Conservation (phyloP, 1,139 yeast genomes). For the Nakaseomyces delphensis region DNA sequence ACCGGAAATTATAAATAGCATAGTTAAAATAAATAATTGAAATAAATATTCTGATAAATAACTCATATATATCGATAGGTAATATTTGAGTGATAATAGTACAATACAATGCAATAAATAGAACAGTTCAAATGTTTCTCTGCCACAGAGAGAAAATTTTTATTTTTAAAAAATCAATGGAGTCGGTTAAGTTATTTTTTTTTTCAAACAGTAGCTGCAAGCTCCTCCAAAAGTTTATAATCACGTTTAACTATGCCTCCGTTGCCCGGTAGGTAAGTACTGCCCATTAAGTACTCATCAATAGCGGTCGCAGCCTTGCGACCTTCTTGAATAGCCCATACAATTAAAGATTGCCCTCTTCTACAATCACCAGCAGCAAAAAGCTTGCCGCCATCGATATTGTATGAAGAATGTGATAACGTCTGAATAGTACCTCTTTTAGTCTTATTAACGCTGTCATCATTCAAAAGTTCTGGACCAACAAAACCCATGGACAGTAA, state of each 20-base stretch:
- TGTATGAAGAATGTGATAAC: conserved; percentile 57
- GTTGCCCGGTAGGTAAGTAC: conserved; percentile 80
- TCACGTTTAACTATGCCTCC: conserved; percentile 87
- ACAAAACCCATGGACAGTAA: conserved; percentile 94
- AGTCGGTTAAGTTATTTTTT: conserved; percentile 35
- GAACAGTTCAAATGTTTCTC: too few species aligned
- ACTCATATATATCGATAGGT: too few species aligned
- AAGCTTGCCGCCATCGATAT: conserved; percentile 56
- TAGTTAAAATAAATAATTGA: too few species aligned
- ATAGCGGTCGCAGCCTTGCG: conserved; percentile 96
- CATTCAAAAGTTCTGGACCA: conserved; percentile 73
- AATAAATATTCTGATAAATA: too few species aligned
- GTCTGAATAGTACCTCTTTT: conserved; percentile 84
- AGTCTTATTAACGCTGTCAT: conserved; percentile 62
- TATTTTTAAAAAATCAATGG: conserved; percentile 11
- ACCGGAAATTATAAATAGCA: too few species aligned
- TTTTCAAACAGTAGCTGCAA: conserved; percentile 35
- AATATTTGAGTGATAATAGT: too few species aligned
- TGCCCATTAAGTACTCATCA: conserved; percentile 69
- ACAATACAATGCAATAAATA: too few species aligned
- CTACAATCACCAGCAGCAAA: conserved; percentile 99
- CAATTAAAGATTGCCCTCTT: conserved; percentile 96
- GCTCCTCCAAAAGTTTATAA: conserved; percentile 62
- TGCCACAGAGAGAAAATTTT: too few species aligned
- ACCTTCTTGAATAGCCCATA: conserved; percentile 99